Percentiles rank a stretch among this genome's conserved stretches.
Evolutionary conservation across 106 monocot genomes (phyloP).

Genomic region (Allium fistulosum): DNA sequence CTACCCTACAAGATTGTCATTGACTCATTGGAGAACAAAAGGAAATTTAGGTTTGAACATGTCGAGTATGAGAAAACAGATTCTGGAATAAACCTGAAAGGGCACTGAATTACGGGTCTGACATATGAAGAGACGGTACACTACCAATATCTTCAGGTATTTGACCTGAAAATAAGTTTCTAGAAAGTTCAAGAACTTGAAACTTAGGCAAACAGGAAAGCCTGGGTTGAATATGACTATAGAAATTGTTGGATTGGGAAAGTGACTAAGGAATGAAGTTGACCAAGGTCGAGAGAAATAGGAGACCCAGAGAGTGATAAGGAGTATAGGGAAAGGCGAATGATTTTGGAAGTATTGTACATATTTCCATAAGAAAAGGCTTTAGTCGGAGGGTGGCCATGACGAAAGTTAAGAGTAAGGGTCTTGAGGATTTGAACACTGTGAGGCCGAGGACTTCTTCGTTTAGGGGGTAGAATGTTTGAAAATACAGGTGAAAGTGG

Average conservation of each 20-base stretch:
- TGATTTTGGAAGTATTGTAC: no score
- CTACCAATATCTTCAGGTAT: constrained; percentile 25
- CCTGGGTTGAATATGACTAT: background rate
- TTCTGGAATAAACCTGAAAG: constrained; percentile 2
- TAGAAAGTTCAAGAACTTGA: constrained; percentile 47
- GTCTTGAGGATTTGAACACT: constrained; percentile 71
- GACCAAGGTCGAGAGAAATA: no score
- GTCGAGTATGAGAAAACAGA: constrained; percentile 6
- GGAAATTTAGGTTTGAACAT: constrained; percentile 35
- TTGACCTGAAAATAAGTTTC: no score
- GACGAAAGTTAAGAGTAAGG: constrained; percentile 37
- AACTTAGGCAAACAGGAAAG: constrained; percentile 27
- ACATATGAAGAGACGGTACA: constrained; percentile 1
- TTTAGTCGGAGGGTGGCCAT: constrained; percentile 57
- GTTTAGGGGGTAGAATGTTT: no score
- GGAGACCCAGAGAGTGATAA: no score
- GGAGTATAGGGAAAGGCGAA: no score
- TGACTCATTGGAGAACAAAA: constrained; percentile 47
- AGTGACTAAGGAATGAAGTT: constrained; percentile 36
- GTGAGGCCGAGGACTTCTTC: constrained; percentile 77
- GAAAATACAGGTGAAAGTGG: no score
- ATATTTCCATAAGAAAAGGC: constrained; percentile 64
- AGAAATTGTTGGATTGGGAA: constrained; percentile 15
- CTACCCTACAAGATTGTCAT: no score
- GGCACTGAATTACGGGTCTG: constrained; percentile 1